A percentile compares a stretch with the other conserved stretches of the same genome.
phyloP scores from a whole-genome alignment of 495 filamentous ascomycete genomes.

The Aspergillus conjunctus region DNA sequence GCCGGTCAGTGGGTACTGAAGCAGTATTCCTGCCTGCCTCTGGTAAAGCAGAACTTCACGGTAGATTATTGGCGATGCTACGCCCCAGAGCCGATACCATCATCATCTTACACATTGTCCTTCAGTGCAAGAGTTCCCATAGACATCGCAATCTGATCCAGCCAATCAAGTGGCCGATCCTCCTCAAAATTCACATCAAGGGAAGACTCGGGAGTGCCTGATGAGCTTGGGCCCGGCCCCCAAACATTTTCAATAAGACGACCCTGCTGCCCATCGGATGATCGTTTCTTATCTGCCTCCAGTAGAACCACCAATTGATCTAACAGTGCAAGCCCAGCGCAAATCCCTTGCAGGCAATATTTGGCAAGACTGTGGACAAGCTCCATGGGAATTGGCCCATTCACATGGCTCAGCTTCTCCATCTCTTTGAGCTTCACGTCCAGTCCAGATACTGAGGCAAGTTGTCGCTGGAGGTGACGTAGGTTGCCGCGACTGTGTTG shows the following conservation, averaged over 20 bases:
- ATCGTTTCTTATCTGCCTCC: constrained; percentile 12
- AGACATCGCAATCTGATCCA: constrained; percentile 25
- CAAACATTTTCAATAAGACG: background rate
- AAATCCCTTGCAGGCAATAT: constrained; percentile 20
- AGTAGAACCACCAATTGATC: constrained; percentile 22
- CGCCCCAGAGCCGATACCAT: too few species aligned
- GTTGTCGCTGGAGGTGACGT: constrained; percentile 17
- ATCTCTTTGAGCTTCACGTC: constrained; percentile 16
- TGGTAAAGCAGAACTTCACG: too few species aligned
- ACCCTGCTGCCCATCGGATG: background rate
- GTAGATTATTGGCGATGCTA: too few species aligned
- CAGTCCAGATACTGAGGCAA: constrained; percentile 15
- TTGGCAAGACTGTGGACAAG: constrained; percentile 17
- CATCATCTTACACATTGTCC: background rate
- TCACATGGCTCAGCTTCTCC: constrained; percentile 10
- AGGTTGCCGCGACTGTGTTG: constrained; percentile 16
- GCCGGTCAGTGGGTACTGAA: too few species aligned
- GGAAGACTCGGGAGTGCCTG: background rate
- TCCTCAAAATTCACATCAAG: background rate
- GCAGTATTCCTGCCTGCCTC: too few species aligned
- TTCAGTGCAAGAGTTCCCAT: constrained; percentile 26
- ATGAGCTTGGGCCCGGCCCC: too few species aligned
- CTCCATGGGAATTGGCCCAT: constrained; percentile 14
- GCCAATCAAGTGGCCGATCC: constrained; percentile 16
- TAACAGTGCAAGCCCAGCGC: constrained; percentile 22